Base-by-base conservation (phyloP, 345 rosid species). In the Alliaria petiolata region DNA sequence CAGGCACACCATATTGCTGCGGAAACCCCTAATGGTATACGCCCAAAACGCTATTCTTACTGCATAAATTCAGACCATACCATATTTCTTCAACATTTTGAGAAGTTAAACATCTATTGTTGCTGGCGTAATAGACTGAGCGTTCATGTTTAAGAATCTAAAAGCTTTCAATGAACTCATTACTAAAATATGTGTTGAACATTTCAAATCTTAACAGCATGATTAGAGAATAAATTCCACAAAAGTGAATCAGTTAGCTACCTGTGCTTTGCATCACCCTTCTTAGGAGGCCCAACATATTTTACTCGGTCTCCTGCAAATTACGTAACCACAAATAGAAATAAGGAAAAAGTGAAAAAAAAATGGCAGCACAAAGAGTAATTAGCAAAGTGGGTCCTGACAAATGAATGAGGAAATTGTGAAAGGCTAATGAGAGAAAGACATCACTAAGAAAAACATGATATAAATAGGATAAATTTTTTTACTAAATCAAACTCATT, bases 261-360 rank as follows among this genome's bases (percentile, higher is more conserved):
- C 99, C 92, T 89, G 76, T 81, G 78, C 79, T 84, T 86, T 75
- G 85, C 87, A 71, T 85, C 84, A 68, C 68, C 40, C 45, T 57
- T 75, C 70, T 52, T 76, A 17, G 97, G 74, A 53, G 83, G 75
- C 49, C 99, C 99, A 15, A 83, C 71, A 57, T 91, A 95, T 74
- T 87, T 95, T 69, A 95, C 95, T 31, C 88, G 93, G 81, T 95
- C 97, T 77, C 99, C 98, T 93, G 78, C 49, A 68, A 63, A 70
- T 12, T 16, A 49, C 43, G 31, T 16, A 34, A 25, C 12, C 35
- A 62, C 65, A 46, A 47, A 9, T 30, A 69, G 22, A 49, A 28
- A 54, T 36, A 31, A 61, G n/a, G 25, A 44, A 31, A 38, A 17
- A 9, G 12, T 33, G 35, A 34, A 75, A 68, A n/a, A n/a, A n/a